These are phyloP conservation scores for Saccharomycopsis sp. DNA, from an alignment of 805 yeast species.

Conservation along the genomic window DNA sequence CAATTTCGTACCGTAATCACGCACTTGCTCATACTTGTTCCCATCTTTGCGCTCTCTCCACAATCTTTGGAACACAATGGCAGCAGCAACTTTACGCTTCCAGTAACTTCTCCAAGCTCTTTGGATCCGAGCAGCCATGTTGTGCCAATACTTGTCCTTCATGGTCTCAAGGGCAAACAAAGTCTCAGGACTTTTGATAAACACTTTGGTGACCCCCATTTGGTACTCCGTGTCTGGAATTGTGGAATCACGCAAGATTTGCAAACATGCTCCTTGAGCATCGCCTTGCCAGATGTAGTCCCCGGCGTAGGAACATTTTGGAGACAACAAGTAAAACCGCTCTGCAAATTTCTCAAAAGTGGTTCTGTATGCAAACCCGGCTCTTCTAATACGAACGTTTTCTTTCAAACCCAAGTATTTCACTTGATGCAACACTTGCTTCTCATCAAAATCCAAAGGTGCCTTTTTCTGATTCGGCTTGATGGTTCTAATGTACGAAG, in stretches of 20 bases:
- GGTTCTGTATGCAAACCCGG: constrained; percentile 97
- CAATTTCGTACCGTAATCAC: constrained; percentile 73
- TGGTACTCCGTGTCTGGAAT: constrained; percentile 81
- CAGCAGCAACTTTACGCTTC: constrained; percentile 78
- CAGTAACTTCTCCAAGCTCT: constrained; percentile 89
- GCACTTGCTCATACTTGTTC: constrained; percentile 69
- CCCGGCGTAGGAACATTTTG: constrained; percentile 88
- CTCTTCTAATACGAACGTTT: constrained; percentile 94
- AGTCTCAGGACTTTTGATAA: constrained; percentile 95
- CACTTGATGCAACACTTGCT: constrained; percentile 89
- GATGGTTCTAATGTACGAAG: constrained; percentile 94
- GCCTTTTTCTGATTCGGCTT: constrained; percentile 93
- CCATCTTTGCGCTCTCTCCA: constrained; percentile 79
- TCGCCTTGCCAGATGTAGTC: constrained; percentile 61
- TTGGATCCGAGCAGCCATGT: constrained; percentile 96
- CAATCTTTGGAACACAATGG: constrained; percentile 67
- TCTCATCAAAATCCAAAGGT: constrained; percentile 80
- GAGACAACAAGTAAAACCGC: constrained; percentile 79
- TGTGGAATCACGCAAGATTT: constrained; percentile 47
- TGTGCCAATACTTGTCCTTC: constrained; percentile 96
- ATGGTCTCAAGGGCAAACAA: constrained; percentile 89
- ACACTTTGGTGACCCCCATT: constrained; percentile 84
- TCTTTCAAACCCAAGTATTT: constrained; percentile 94
- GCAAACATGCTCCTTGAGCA: constrained; percentile 42
- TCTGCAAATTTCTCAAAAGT: constrained; percentile 95